Base-by-base conservation (phyloP, 352 stramenopile genomes). In the Peronosclerospora sorghi region DNA sequence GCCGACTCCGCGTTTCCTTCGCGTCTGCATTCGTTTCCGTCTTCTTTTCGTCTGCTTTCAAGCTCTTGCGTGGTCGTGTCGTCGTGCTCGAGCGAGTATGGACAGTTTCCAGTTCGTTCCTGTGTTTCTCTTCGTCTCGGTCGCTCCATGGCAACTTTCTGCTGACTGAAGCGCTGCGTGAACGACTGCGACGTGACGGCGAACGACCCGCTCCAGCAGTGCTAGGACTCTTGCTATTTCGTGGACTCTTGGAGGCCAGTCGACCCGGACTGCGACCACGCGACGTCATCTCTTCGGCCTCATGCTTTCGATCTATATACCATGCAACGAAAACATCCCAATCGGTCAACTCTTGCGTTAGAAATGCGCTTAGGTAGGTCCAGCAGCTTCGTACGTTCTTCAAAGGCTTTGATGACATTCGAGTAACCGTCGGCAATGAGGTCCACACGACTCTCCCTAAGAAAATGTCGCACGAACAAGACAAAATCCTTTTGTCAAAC, bases 371-470 rank as follows among this genome's bases (percentile, higher is more conserved):
- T 8, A 41, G 5, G 28, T 5, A 10, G 14, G 26, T 14, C 17
- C 17, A 2, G 8, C 9, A 7, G 14, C 1, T 14, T 18, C 61
- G 35, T 48, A 84, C 69, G 48, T 29, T 78, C 65, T 59, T 89
- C 76, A 41, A 74, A 91, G 26, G 57, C 52, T 40, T 76, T 82
- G 43, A 91, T 83, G 47, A 83, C 56, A 2, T 65, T 43, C 36
- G 59, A 77, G 58, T 87, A 85, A 15, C 76, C 76, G 51, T 91
- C 79, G 1, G 73, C 69, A 39, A 82, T 65, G 20, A 91, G 65
- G 40, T 91, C 79, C 30, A 91, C 67, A 35, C 79, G 79, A 40
- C 72, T 91, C 55, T 91, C 79, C 78, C 78, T 90, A 45, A 17
- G 34, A 26, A 17, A 14, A 19, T 18, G 30, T 35, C 30, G 4